These are phyloP conservation scores for Xerocomus brunneocitrinus DNA, from an alignment of 768 basidiomycete genomes.

Conservation along the genomic window DNA sequence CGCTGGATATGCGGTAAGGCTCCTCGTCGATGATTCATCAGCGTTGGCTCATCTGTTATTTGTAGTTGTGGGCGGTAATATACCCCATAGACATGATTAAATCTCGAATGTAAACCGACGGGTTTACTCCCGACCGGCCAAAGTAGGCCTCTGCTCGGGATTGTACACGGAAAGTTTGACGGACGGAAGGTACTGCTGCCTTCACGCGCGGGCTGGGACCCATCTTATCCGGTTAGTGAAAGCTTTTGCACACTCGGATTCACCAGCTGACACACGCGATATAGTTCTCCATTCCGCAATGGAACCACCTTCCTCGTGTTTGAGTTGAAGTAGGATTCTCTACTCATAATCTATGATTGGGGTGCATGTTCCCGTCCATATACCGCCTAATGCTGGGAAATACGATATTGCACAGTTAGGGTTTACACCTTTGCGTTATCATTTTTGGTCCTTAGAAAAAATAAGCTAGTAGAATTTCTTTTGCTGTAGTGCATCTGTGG, in stretches of 20 bases:
- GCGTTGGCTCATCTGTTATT: slow-evolving; percentile 8
- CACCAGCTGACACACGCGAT: slow-evolving; percentile 7
- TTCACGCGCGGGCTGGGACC: slow-evolving; percentile 91
- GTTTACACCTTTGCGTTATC: not conserved
- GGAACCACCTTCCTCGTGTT: slow-evolving; percentile 96
- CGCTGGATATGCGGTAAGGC: slow-evolving; percentile 83
- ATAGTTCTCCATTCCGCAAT: slow-evolving; percentile 90
- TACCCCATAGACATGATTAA: slow-evolving; percentile 98
- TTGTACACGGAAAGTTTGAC: slow-evolving; percentile 79
- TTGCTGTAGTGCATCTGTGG: not conserved
- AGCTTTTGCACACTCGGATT: slow-evolving; percentile 1
- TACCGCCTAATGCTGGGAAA: not conserved
- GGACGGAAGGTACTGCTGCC: slow-evolving; percentile 75
- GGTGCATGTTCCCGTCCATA: not conserved
- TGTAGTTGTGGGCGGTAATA: slow-evolving; percentile 83
- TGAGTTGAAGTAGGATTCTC: slow-evolving; percentile 75
- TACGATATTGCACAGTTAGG: not conserved
- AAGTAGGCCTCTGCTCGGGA: slow-evolving; percentile 82
- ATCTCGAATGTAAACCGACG: slow-evolving; percentile 93
- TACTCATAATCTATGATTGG: slow-evolving; percentile 31
- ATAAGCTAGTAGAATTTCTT: not conserved
- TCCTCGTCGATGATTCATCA: slow-evolving; percentile 8
- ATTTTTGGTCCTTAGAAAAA: not conserved
- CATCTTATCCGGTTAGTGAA: slow-evolving; percentile 72
- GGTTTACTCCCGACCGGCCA: slow-evolving; percentile 69